These are phyloP conservation scores for Saccharomyces hybrid DNA, from an alignment of 1,139 yeast genomes.

Conservation along the genomic window DNA sequence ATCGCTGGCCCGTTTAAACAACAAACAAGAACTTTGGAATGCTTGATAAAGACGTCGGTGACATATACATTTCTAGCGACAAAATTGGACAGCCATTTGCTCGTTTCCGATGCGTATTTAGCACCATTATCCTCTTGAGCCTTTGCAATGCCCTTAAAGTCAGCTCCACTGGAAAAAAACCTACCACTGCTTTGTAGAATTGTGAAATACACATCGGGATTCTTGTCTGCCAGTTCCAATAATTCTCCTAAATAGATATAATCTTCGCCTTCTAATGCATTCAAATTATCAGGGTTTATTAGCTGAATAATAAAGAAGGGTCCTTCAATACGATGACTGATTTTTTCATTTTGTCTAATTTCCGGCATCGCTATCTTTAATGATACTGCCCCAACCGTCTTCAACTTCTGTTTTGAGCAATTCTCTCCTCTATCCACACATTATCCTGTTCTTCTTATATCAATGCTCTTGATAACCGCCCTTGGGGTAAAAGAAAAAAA, in stretches of 20 bases:
- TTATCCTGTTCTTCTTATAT: too few relatives aligned
- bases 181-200: constrained; percentile 66
- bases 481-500: too few relatives aligned
- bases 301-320: constrained; percentile 49
- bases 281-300: constrained; percentile 53
- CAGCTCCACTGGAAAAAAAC: constrained; percentile 83
- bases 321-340: constrained; percentile 14
- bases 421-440: too few relatives aligned
- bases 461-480: too few relatives aligned
- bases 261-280: constrained; percentile 63
- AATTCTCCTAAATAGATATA: constrained; percentile 56
- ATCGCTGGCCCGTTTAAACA: constrained; percentile 86
- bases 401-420: too few relatives aligned
- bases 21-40: constrained; percentile 61
- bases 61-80: constrained; percentile 45
- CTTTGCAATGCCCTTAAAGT: constrained; percentile 40
- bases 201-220: constrained; percentile 58
- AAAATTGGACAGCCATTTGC: constrained; percentile 52
- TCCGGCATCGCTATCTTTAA: too few relatives aligned
- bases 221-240: constrained; percentile 59
- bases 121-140: constrained; percentile 8
- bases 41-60: constrained; percentile 63
- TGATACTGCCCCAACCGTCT: too few relatives aligned
- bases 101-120: constrained; percentile 32
- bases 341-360: constrained; percentile 9